phyloP scores from a whole-genome alignment of 2,329 filamentous ascomycete genomes.

The Septoria petroselini region DNA sequence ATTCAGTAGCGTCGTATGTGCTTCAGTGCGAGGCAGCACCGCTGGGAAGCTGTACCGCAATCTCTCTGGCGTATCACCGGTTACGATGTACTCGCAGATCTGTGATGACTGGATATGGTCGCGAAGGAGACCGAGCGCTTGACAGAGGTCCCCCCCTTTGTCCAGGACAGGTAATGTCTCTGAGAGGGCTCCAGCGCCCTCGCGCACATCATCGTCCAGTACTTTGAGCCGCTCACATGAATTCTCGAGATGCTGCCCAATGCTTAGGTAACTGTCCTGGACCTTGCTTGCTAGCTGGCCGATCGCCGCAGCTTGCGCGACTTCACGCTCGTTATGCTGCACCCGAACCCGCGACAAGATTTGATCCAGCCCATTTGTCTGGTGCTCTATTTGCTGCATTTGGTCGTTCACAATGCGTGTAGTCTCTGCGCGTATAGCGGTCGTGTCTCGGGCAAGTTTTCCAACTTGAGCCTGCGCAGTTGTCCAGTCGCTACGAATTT shows the following conservation, averaged over 20 bases:
- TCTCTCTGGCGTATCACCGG: constrained; percentile 82
- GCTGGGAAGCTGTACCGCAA: constrained; percentile 76
- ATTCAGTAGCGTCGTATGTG: constrained; percentile 57
- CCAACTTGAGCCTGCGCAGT: constrained; percentile 74
- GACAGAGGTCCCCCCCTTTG: constrained; percentile 56
- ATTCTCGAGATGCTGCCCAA: constrained; percentile 66
- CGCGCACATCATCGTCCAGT: constrained; percentile 65
- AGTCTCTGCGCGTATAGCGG: constrained; percentile 85
- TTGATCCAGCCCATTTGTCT: constrained; percentile 86
- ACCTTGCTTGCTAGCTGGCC: constrained; percentile 64
- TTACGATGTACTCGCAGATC: constrained; percentile 75
- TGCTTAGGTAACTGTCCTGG: constrained; percentile 67
- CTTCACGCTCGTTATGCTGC: constrained; percentile 76
- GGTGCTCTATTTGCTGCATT: constrained; percentile 77
- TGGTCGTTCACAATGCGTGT: constrained; percentile 86
- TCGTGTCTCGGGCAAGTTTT: constrained; percentile 78
- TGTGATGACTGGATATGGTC: too few species aligned
- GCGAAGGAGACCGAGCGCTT: constrained; percentile 69
- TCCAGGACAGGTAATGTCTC: constrained; percentile 61
- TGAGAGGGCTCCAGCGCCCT: constrained; percentile 57
- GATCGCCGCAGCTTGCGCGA: constrained; percentile 64
- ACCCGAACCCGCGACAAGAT: constrained; percentile 79
- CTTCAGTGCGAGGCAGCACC: constrained; percentile 70
- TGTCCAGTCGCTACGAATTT: constrained; percentile 82
- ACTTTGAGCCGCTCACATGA: constrained; percentile 66